These are phyloP conservation scores for Chaetothyriales sp. DNA, from an alignment of 2,329 filamentous ascomycete species.

Conservation along the genomic window DNA sequence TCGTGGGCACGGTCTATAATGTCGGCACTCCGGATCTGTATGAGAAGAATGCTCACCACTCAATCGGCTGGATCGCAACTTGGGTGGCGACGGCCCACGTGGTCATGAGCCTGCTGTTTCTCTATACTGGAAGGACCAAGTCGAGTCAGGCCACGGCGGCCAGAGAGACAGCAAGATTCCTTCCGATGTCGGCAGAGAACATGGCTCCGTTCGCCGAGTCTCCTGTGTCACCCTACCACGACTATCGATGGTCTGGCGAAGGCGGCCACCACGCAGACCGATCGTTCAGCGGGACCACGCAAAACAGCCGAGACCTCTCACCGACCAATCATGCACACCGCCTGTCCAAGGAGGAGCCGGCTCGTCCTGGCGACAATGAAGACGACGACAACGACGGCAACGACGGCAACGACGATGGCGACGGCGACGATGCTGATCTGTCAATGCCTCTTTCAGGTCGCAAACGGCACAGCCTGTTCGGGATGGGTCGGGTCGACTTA, in stretches of 20 bases:
- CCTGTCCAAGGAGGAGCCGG: constrained; percentile 32
- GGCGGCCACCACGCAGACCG: constrained; percentile 63
- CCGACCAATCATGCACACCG: constrained; percentile 37
- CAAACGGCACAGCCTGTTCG: constrained; percentile 1
- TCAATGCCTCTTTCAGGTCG: constrained; percentile 8
- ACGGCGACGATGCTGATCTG: constrained; percentile 31
- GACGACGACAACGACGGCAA: constrained; percentile 34
- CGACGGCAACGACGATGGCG: too few relatives aligned
- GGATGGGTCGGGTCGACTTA: constrained; percentile 13
- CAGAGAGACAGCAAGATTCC: constrained; percentile 45
- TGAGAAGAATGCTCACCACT: constrained; percentile 74
- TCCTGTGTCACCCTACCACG: constrained; percentile 27
- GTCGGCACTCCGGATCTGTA: constrained; percentile 73
- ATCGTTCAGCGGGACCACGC: constrained; percentile 43
- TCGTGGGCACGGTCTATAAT: constrained; percentile 61
- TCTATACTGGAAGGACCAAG: constrained; percentile 40
- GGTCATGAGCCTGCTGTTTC: constrained; percentile 51
- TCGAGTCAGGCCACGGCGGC: constrained; percentile 20
- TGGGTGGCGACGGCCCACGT: constrained; percentile 59
- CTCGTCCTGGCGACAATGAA: constrained; percentile 27
- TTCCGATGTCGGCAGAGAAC: constrained; percentile 46
- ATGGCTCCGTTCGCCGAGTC: constrained; percentile 34
- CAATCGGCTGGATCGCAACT: constrained; percentile 72
- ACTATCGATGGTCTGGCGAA: constrained; percentile 52
- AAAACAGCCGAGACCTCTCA: constrained; percentile 52